These are phyloP conservation scores for Favolaschia claudopus DNA, from an alignment of 768 basidiomycete species.

Conservation along the genomic window DNA sequence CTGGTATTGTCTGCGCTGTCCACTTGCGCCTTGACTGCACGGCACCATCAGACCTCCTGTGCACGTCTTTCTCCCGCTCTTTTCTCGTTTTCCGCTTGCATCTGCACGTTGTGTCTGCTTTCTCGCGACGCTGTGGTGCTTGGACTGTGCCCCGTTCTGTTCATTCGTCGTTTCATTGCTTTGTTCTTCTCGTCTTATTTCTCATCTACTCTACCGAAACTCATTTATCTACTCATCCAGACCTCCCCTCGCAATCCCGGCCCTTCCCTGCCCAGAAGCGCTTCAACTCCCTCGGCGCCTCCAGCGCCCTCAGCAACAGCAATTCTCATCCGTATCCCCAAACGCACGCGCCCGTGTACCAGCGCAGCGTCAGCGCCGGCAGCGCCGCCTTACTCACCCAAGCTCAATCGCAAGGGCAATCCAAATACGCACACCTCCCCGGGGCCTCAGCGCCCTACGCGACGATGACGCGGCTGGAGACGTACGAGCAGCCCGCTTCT, in stretches of 20 bases:
- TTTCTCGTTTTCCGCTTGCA: no score
- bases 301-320: constrained; percentile 13
- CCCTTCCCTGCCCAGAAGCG: constrained; percentile 47
- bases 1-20: no score
- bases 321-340: not conserved
- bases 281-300: constrained; percentile 66
- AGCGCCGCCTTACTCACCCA: not conserved
- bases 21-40: no score
- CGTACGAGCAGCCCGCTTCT: constrained; percentile 8
- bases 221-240: constrained; percentile 37
- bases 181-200: no score
- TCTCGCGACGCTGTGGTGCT: no score
- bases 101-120: no score
- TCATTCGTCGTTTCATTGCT: no score
- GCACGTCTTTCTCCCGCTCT: no score
- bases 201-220: constrained; percentile 41
- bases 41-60: no score
- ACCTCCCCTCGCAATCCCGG: constrained; percentile 12
- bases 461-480: constrained; percentile 16
- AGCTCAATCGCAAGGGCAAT: not conserved
- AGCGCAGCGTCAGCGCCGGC: constrained; percentile 33
- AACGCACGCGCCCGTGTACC: constrained; percentile 7
- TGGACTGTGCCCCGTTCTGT: no score
- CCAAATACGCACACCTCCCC: constrained; percentile 20
- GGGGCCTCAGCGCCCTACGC: constrained; percentile 26